These are phyloP conservation scores for Trichoderma harzianum DNA, from an alignment of 2,329 filamentous ascomycete genomes.

Conservation along the genomic window DNA sequence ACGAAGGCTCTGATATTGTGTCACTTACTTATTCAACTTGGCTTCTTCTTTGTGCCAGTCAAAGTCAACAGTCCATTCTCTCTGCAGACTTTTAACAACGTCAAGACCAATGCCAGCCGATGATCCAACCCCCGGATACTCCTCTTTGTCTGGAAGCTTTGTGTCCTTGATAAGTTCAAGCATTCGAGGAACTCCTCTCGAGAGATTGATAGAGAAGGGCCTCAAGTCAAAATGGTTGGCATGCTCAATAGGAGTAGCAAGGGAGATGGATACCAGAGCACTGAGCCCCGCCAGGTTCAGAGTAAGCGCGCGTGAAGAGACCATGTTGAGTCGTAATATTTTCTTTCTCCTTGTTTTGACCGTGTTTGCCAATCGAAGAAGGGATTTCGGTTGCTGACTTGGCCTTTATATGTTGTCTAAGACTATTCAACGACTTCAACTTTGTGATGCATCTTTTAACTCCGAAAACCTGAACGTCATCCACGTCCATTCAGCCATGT, in stretches of 20 bases:
- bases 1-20: neutral
- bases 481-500: neutral
- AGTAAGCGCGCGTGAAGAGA: neutral
- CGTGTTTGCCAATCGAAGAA: neutral
- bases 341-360: neutral
- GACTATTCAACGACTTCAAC: neutral
- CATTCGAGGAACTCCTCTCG: neutral
- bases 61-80: neutral
- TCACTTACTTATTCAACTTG: neutral
- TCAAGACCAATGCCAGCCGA: neutral
- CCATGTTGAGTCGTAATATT: neutral
- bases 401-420: neutral
- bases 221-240: neutral
- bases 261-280: neutral
- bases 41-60: neutral
- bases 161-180: neutral
- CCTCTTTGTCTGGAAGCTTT: neutral
- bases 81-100: neutral
- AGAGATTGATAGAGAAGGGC: neutral
- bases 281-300: neutral
- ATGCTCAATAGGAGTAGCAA: neutral
- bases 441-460: neutral
- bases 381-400: neutral
- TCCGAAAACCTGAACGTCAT: neutral
- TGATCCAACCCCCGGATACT: neutral